Base-by-base conservation (phyloP, 1,139 yeast species). In the Kodamaea sp. region DNA sequence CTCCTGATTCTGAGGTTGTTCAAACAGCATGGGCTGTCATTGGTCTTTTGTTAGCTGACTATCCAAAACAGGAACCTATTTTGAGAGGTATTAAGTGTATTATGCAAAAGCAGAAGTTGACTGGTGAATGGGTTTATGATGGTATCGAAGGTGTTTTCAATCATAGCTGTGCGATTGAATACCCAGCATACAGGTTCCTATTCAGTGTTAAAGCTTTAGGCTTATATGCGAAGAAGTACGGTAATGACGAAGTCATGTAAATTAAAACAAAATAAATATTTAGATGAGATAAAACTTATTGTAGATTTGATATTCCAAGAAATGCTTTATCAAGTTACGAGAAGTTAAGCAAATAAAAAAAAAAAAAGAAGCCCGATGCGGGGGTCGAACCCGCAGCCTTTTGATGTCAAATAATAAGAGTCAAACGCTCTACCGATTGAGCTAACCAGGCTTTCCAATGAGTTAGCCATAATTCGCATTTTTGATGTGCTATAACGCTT, bases 131-230 rank as follows among this genome's bases (percentile, higher is more conserved):
- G 88, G 69, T 73, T 41, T 83, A 77, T 55, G 96, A 92, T 56
- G 85, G 79, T 37, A 80, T 86, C 22, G 97, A 92, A 62, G 99
- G 99, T 36, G 97, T 92, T 0, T 94, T 94, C 70, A 94, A 94
- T 60, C 97, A 92, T 55, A 67, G 73, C 31, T 80, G 87, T 70
- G 97, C 95, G 2, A 94, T 94, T 55, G 97, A 92, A 59, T 94
- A 94, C 58, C 98, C 98, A 32, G 85, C 88, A 48, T 94, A 94
- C 65, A 80, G 85, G 63, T 92, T 84, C 55, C 69, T 89, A 46
- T 94, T 94, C 62, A 83, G 97, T 2, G 85, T 92, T 55, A 92
- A 92, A 60, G 98, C 98, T 0, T 67, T 92, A 36, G 98, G 98
- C 1, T 70, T 92, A 53, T 90, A 84, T 51, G 58, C 58, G 11